phyloP scores from a whole-genome alignment of 768 basidiomycete species.

The Ramaria rubella region DNA sequence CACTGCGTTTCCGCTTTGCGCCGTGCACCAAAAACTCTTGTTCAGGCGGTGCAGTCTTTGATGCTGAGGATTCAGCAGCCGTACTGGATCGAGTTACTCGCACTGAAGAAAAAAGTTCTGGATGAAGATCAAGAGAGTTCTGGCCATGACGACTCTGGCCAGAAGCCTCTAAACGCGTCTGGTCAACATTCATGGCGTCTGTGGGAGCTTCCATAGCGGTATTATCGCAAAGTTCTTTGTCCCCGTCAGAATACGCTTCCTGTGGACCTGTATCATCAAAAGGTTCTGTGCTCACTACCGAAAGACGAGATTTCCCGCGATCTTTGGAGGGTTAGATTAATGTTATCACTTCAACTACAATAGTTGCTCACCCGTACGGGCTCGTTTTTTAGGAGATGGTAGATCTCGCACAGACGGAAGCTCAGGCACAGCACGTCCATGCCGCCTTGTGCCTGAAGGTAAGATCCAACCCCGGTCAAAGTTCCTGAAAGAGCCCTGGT shows the following conservation, averaged over 20 bases:
- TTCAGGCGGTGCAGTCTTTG: background rate
- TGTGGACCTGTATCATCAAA: conserved; percentile 10
- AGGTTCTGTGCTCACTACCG: conserved; percentile 3
- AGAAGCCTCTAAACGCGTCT: background rate
- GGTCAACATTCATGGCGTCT: background rate
- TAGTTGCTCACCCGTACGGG: conserved; percentile 35
- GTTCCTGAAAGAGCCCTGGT: conserved; percentile 64
- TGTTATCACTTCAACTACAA: background rate
- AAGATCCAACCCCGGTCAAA: conserved; percentile 90
- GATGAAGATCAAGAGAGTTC: background rate
- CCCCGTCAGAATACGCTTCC: background rate
- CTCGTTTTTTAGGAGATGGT: conserved; percentile 51
- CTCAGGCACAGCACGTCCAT: conserved; percentile 36
- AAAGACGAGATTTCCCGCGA: conserved; percentile 12
- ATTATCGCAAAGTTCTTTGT: background rate
- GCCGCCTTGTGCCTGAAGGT: conserved; percentile 63
- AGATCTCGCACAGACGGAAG: background rate
- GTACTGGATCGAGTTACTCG: background rate
- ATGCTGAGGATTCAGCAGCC: background rate
- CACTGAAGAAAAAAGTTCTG: background rate
- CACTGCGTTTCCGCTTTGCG: background rate
- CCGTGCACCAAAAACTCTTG: background rate
- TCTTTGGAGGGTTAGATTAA: conserved; percentile 16
- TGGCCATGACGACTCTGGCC: background rate
- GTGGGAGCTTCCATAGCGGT: background rate